Conservation (phyloP, 2,329 filamentous ascomycete genomes). For the Lachnum nothofagi region DNA sequence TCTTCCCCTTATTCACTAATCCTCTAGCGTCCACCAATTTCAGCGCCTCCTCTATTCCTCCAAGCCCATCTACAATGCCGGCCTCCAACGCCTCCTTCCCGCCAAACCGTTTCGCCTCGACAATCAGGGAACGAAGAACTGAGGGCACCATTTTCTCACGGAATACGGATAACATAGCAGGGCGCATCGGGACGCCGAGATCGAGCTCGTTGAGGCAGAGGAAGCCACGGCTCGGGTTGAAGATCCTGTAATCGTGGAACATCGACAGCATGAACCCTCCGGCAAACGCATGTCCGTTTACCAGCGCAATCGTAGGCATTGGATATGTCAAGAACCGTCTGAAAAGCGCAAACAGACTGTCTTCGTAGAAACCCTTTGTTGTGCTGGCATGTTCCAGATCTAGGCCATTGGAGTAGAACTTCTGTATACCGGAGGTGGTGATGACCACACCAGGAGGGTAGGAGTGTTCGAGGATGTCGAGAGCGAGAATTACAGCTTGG, state of each 20-base stretch:
- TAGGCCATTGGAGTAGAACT: conserved; percentile 82
- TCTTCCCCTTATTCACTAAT: conserved; percentile 56
- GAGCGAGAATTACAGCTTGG: conserved; percentile 60
- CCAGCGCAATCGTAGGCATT: conserved; percentile 74
- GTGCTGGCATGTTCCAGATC: conserved; percentile 63
- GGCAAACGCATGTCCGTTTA: conserved; percentile 78
- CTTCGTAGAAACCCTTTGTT: conserved; percentile 56
- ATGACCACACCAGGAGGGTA: conserved; percentile 68
- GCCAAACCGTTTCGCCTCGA: conserved; percentile 67
- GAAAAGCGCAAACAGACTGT: conserved; percentile 60
- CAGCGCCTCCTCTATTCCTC: conserved; percentile 59
- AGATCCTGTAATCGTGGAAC: conserved; percentile 78
- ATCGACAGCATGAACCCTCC: conserved; percentile 77
- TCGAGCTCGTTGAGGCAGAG: conserved; percentile 77
- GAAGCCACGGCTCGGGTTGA: conserved; percentile 66
- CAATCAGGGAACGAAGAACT: conserved; percentile 58
- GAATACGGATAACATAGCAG: conserved; percentile 71
- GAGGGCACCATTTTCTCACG: conserved; percentile 56
- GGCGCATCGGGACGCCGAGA: conserved; percentile 68
- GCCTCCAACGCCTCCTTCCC: conserved; percentile 58
- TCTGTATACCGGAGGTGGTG: conserved; percentile 68
- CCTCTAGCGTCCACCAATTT: conserved; percentile 54
- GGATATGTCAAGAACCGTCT: conserved; percentile 63
- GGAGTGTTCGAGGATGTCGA: conserved; percentile 65
- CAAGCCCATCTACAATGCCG: conserved; percentile 65